Percentiles rank a stretch among this genome's conserved stretches.
Evolutionary conservation across 257 asterid genomes (phyloP).

Genomic region (Capsicum chinense): DNA sequence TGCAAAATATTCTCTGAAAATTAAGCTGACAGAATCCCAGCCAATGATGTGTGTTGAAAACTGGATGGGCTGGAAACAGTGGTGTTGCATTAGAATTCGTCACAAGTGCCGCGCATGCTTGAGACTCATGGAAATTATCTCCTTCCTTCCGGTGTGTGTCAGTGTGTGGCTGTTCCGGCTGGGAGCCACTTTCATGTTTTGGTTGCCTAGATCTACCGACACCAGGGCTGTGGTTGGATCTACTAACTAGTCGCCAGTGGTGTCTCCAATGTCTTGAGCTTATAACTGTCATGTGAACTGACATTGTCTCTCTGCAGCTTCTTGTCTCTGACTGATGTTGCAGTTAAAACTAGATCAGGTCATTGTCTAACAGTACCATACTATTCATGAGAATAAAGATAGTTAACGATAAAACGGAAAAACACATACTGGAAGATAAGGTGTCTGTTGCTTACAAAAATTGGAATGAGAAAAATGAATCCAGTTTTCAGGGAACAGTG

Average conservation of each 20-base stretch:
- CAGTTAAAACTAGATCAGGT: background rate
- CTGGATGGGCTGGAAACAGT: background rate
- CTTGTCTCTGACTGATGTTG: background rate
- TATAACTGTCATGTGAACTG: background rate
- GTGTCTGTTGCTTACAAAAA: constrained; percentile 3
- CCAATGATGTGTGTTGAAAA: background rate
- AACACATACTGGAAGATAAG: background rate
- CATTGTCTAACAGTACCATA: constrained; percentile 11
- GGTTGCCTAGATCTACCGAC: background rate
- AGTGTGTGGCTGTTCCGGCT: background rate
- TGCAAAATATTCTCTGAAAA: background rate
- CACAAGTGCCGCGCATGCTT: background rate
- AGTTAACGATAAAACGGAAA: background rate
- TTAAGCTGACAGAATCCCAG: background rate
- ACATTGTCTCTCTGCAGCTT: background rate
- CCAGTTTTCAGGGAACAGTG: background rate
- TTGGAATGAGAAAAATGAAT: background rate
- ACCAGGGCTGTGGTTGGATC: background rate
- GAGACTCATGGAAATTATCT: background rate
- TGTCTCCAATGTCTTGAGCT: constrained; percentile 15
- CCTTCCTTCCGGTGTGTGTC: background rate
- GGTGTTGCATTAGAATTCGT: background rate
- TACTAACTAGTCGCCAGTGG: background rate
- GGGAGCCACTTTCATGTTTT: constrained; percentile 12
- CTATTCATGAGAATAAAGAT: background rate